Evolutionary conservation across 306 rosid genomes (phyloP), one percentile per base, ranked within the genome.

Genomic region (Nissolia schottii): DNA sequence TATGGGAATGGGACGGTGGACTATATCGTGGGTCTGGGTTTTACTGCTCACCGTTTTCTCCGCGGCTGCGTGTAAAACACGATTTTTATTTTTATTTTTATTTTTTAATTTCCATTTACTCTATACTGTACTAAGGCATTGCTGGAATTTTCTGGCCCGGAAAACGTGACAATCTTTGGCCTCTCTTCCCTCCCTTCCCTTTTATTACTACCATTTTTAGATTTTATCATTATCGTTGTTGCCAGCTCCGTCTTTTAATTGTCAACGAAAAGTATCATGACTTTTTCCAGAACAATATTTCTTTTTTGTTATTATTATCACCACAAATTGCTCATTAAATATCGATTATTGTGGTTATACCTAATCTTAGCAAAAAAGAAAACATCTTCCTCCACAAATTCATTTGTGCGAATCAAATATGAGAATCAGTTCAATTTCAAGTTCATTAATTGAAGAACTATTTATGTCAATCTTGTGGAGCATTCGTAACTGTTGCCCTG

Each of bases 1-100:
- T 67, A 23, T 15, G 51, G 57, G 64, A 28, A 14, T 67, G 14
- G 12, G 19, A 45, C 41, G 6, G 19, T 3, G 50, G n/a, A n/a
- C n/a, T 34, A 9, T 34, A 10, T 64, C 23, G 43, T 6, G 29
- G 34, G n/a, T 60, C 37, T 56, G 67, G 35, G 14, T 27, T 1
- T n/a, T 65, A 31, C 63, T 35, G 10, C 23, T 64, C 78, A 28
- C 0, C 31, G 7, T 18, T 27, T 78, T n/a, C 63, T 54, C 40
- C 14, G n/a, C 3, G 19, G 1, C n/a, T 71, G 22, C 78, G 74
- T 71, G 37, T 78, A 78, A 40, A 78, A 70, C 73, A 78, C 77
- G 72, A 41, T 70, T 18, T 68, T 58, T 37, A 4, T 48, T 56
- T 22, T 75, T 13, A 5, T 27, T 34, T 24, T 4, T 43, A 10